A percentile compares a stretch with the other conserved stretches of the same genome.
These are phyloP conservation scores for Trichosporon coremiiforme DNA, from an alignment of 1,284 basidiomycete species.

Conservation along the genomic window DNA sequence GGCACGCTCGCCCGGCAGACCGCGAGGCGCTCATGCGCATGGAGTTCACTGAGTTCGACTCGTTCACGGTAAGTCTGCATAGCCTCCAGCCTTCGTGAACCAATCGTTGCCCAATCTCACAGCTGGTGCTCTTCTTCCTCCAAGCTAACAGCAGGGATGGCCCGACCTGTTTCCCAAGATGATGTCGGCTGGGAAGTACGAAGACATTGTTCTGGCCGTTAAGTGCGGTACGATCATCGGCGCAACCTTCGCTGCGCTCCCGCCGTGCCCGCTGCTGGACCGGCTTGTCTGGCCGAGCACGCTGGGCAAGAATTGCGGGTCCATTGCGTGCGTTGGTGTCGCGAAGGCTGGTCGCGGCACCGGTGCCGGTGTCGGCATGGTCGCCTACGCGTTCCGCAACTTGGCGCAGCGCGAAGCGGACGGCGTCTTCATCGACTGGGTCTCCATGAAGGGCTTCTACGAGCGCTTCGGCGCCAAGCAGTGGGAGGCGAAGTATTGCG, in stretches of 20 bases:
- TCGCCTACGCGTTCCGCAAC: conserved; percentile 29
- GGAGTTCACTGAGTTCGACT: conserved; percentile 33
- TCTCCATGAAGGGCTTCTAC: conserved; percentile 36
- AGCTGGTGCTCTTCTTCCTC: too few relatives aligned
- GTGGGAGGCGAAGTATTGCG: conserved; percentile 33
- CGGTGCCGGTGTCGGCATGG: conserved; percentile 34
- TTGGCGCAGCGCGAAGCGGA: conserved; percentile 34
- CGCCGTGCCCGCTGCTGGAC: conserved; percentile 20
- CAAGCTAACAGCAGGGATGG: conserved; percentile 36
- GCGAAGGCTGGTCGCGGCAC: conserved; percentile 21
- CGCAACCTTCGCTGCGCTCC: conserved; percentile 32
- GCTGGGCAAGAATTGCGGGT: conserved; percentile 30
- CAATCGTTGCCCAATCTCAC: too few relatives aligned
- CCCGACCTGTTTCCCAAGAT: conserved; percentile 35
- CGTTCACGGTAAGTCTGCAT: conserved; percentile 32
- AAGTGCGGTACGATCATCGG: conserved; percentile 31
- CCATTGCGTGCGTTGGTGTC: conserved; percentile 36
- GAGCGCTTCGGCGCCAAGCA: conserved; percentile 30
- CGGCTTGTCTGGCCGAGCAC: conserved; percentile 31
- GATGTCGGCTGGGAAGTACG: conserved; percentile 24
- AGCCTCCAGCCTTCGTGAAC: too few relatives aligned
- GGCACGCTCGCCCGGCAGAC: conserved; percentile 25
- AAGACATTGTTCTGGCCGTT: conserved; percentile 32
- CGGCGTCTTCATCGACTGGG: conserved; percentile 41
- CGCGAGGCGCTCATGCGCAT: conserved; percentile 27